Percentiles rank a stretch among this genome's conserved stretches.
Conservation (phyloP, 2,329 filamentous ascomycete genomes). For the Diaporthe aspalathi region DNA sequence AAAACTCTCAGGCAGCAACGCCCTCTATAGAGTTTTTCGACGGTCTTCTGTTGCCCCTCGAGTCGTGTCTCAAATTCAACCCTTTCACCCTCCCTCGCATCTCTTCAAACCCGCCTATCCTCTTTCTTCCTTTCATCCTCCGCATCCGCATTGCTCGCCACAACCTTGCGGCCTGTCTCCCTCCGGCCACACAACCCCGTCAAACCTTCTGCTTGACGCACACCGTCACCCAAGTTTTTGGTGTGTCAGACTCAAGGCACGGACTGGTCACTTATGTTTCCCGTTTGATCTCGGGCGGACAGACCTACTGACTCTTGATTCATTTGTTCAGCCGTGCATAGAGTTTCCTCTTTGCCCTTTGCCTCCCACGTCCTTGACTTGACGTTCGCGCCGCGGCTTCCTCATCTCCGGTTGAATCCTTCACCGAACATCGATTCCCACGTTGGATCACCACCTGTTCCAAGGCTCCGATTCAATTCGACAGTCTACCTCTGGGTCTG, state of each 20-base stretch:
- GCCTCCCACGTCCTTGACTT: neutral
- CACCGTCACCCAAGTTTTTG: slow-evolving; percentile 22
- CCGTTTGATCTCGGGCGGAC: slow-evolving; percentile 13
- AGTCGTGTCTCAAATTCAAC: slow-evolving; percentile 37
- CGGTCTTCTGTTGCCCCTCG: slow-evolving; percentile 34
- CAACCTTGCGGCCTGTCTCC: slow-evolving; percentile 4
- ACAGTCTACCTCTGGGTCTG: slow-evolving; percentile 9
- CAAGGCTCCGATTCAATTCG: slow-evolving; percentile 32
- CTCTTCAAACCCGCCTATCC: slow-evolving; percentile 8
- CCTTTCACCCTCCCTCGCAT: neutral
- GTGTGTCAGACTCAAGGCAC: slow-evolving; percentile 35
- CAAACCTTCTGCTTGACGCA: slow-evolving; percentile 32
- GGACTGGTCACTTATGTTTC: slow-evolving; percentile 24
- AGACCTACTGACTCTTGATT: slow-evolving; percentile 33
- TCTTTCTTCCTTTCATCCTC: neutral
- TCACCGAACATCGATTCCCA: neutral
- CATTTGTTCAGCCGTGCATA: slow-evolving; percentile 31
- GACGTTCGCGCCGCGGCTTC: slow-evolving; percentile 10
- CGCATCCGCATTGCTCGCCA: neutral
- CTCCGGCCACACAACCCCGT: slow-evolving; percentile 20
- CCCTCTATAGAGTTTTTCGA: slow-evolving; percentile 31
- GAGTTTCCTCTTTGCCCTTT: slow-evolving; percentile 10
- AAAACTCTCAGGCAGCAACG: slow-evolving; percentile 26
- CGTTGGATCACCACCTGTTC: neutral
- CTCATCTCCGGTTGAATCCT: neutral